A percentile compares a stretch with the other conserved stretches of the same genome.
Evolutionary conservation across 2,329 filamentous ascomycete genomes (phyloP).

Genomic region (Zasmidium cellare): DNA sequence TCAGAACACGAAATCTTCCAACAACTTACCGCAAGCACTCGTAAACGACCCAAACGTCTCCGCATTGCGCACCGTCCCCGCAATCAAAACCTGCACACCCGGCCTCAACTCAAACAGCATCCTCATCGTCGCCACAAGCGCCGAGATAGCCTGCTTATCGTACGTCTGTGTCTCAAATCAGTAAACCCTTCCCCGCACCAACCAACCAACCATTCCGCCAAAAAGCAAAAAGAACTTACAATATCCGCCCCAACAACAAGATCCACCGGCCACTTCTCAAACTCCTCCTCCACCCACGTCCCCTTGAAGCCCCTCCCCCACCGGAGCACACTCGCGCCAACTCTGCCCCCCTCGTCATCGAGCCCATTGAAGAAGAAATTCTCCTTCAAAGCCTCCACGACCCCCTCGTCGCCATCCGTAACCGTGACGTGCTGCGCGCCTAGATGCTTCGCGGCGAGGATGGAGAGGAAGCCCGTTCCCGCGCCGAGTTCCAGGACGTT

Average conservation of each 20-base stretch:
- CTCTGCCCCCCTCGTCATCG: slow-evolving; percentile 43
- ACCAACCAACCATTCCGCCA: too few species aligned
- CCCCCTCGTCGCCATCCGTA: slow-evolving; percentile 73
- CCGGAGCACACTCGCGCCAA: slow-evolving; percentile 58
- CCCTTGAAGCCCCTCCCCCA: slow-evolving; percentile 65
- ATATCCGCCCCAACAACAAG: slow-evolving; percentile 74
- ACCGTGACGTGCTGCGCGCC: slow-evolving; percentile 61
- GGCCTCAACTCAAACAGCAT: slow-evolving; percentile 62
- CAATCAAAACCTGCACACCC: slow-evolving; percentile 61
- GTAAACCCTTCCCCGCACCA: too few species aligned
- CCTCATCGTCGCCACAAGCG: slow-evolving; percentile 64
- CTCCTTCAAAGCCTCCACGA: slow-evolving; percentile 66
- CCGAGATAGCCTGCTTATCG: slow-evolving; percentile 63
- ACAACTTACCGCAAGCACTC: slow-evolving; percentile 56
- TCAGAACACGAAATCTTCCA: too few species aligned
- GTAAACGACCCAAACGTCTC: slow-evolving; percentile 68
- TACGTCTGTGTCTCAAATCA: slow-evolving; percentile 61
- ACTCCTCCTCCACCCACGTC: slow-evolving; percentile 57
- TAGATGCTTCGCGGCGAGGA: slow-evolving; percentile 70
- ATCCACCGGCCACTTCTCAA: slow-evolving; percentile 51
- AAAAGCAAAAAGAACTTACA: too few species aligned
- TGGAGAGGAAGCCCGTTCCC: slow-evolving; percentile 73
- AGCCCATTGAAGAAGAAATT: slow-evolving; percentile 70
- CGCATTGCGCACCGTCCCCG: slow-evolving; percentile 69
- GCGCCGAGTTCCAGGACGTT: slow-evolving; percentile 71